These are phyloP conservation scores for Capsella bursapastoris DNA, from an alignment of 345 rosid species.

Conservation along the genomic window DNA sequence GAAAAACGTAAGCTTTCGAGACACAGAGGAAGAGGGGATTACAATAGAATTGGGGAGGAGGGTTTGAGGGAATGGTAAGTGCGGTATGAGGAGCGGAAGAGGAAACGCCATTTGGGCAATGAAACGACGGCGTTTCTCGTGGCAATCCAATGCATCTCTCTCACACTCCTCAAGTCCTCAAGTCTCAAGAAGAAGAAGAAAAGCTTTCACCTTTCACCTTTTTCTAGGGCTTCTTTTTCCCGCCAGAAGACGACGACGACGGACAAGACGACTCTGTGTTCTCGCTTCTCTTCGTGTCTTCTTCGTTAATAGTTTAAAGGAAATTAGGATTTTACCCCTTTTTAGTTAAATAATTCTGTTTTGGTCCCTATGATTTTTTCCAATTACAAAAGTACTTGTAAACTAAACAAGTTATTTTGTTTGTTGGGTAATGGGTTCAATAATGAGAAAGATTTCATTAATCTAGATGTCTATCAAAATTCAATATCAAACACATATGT, in stretches of 20 bases:
- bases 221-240: constrained; percentile 22
- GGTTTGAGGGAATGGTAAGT: constrained; percentile 47
- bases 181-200: background rate
- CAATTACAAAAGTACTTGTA: no score
- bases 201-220: constrained; percentile 7
- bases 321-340: background rate
- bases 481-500: no score
- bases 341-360: no score
- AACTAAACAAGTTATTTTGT: no score
- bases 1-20: background rate
- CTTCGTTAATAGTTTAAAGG: background rate
- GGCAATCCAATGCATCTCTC: constrained; percentile 72
- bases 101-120: constrained; percentile 62
- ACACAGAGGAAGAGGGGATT: constrained; percentile 15
- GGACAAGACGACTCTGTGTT: no score
- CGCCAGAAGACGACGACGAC: constrained; percentile 19
- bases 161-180: background rate
- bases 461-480: no score
- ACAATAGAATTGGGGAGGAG: constrained; percentile 56
- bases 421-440: no score
- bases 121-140: constrained; percentile 68
- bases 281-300: background rate
- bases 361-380: background rate
- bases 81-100: constrained; percentile 56
- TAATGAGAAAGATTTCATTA: no score